Conservation (phyloP, 352 stramenopile genomes). For the Globisporangium sylvaticum region DNA sequence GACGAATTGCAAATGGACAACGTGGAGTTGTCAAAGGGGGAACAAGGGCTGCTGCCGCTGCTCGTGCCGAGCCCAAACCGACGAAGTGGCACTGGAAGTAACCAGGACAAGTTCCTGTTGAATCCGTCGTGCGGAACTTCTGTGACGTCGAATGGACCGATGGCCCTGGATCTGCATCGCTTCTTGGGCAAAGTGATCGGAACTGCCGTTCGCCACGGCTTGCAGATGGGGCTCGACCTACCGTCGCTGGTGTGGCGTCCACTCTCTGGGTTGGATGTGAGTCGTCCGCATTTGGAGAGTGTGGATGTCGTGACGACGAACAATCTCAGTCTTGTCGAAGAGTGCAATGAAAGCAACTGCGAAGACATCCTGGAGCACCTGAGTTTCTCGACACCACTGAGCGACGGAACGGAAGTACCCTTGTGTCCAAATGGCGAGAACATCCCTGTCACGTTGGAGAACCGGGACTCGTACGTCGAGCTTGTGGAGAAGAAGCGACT, state of each 20-base stretch:
- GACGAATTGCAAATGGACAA: conserved; percentile 93
- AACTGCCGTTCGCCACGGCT: conserved; percentile 93
- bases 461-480: conserved; percentile 56
- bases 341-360: conserved; percentile 30
- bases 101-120: conserved; percentile 91
- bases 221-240: conserved; percentile 93
- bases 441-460: conserved; percentile 57
- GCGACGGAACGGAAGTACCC: conserved; percentile 71
- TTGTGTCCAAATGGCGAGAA: conserved; percentile 69
- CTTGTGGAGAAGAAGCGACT: conserved; percentile 68
- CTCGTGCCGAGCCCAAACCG: conserved; percentile 89
- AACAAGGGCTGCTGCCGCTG: conserved; percentile 83
- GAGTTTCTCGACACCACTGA: conserved; percentile 74
- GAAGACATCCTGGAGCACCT: conserved; percentile 67
- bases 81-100: conserved; percentile 77
- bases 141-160: conserved; percentile 77
- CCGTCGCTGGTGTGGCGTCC: conserved; percentile 85
- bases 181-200: conserved; percentile 97
- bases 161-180: conserved; percentile 91
- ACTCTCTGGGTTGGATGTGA: conserved; percentile 76
- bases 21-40: conserved; percentile 79
- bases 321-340: conserved; percentile 62
- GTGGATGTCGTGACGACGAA: conserved; percentile 74
- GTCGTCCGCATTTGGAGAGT: conserved; percentile 68
- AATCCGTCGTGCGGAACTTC: conserved; percentile 82